Base-by-base conservation (phyloP, 768 basidiomycete species). In the Lactifluus piperatus region DNA sequence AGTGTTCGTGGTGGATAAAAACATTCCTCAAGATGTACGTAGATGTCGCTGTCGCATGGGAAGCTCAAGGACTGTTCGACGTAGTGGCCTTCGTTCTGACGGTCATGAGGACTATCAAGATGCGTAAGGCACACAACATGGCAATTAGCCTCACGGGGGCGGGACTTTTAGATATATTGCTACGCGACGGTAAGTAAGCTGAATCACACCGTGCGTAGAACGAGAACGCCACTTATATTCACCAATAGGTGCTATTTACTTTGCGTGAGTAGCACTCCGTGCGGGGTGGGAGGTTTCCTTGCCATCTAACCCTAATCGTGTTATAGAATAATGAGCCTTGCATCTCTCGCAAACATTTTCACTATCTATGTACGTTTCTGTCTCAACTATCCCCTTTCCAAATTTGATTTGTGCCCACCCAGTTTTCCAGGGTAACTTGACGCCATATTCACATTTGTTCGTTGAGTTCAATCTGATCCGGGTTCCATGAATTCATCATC, bases 51-150 rank as follows among this genome's bases (percentile, higher is more conserved):
- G 62, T 66, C 18, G 65, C 78, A 20, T 82, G 81, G 80, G 79
- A 81, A 63, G 76, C 78, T 1, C 72, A 81, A 4, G 77, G 80
- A 55, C 62, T 74, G 1, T 81, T 76, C 58, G 81, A 84, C 64
- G 56, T 71, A 0, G 68, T 79, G 20, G 68, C 82, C 14, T 79
- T 82, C 58, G 57, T 61, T 22, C 68, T 83, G 22, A 83, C 79
- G 0, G 47, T 82, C n/a, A 63, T 66, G 64, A 79, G 77, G 65
- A 79, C 79, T 5, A 74, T 62, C 69, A 62, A 62, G 52, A 39
- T 63, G 47, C 70, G 73, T 65, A 54, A 68, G 69, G 11, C 51
- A 32, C 66, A 60, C 54, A 70, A 70, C 29, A 69, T 67, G 54
- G 58, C 48, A 18, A 49, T 51, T 30, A 46, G 50, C 16, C 48